Evolutionary conservation across 495 filamentous ascomycete species (phyloP), one percentile per base, ranked within the genome.

Genomic region (Xylaria castorea): DNA sequence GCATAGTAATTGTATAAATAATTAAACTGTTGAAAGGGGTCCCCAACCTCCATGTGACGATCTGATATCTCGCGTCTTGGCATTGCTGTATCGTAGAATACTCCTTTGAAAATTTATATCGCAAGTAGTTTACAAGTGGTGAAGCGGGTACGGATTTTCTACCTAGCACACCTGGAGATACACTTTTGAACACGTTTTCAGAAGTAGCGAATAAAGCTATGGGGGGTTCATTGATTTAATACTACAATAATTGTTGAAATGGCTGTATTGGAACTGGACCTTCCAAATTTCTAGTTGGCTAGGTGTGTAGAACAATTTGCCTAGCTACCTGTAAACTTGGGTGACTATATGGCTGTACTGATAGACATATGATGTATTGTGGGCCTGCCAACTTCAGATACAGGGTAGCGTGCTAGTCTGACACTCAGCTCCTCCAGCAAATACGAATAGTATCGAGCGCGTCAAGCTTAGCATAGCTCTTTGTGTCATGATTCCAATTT

Each of bases 61-160:
- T 36, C 60, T 62, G 22, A n/a, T 34, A 42, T 62, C 60, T 38
- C 36, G 60, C 60, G 60, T 12, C 60, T 62, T 62, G 60, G 60
- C 60, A 42, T 62, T 62, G 60, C n/a, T 22, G 34, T n/a, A n/a
- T n/a, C n/a, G n/a, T 36, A 42, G 36, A 12, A 62, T 25, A 8
- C 4, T 62, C 36, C 60, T 42, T 42, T n/a, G 7, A 62, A 62
- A 22, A 62, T 42, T 62, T 18, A 25, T 42, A 62, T 42, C 36
- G n/a, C 60, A 42, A 62, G 32, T 40, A 61, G 34, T 25, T 38
- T 12, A 22, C 36, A 16, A n/a, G 8, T 16, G 60, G 36, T 40
- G 36, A 38, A 40, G 60, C 42, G 36, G 36, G n/a, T 40, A 34
- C 20, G 27, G 14, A n/a, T 62, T 14, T 22, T 40, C 38, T 22